These are phyloP conservation scores for Kwoniella mangroviensis DNA, from an alignment of 768 basidiomycete species.

Conservation along the genomic window DNA sequence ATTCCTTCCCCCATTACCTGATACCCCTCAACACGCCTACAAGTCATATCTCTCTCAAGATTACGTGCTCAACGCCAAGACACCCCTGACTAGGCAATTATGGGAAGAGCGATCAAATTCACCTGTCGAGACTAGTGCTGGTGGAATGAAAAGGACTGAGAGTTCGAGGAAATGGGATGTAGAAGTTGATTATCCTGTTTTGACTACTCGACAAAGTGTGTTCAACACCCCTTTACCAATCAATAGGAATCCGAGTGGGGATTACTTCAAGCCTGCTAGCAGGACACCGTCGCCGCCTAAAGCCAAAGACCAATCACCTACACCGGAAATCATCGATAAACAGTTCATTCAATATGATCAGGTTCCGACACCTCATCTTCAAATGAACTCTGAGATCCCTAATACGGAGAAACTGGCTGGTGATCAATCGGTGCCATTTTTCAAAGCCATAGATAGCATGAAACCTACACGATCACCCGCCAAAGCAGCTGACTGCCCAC, in stretches of 20 bases:
- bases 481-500: conserved; percentile 3
- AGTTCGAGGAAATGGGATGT: conserved; percentile 18
- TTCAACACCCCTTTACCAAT: conserved; percentile 25
- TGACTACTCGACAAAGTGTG: conserved; percentile 38
- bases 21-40: conserved; percentile 29
- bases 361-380: not conserved
- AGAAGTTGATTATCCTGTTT: conserved; percentile 31
- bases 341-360: not conserved
- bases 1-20: conserved; percentile 38
- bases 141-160: not conserved
- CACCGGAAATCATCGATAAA: not conserved
- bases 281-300: conserved; percentile 1
- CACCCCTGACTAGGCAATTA: conserved; percentile 2
- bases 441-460: not conserved
- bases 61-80: not conserved
- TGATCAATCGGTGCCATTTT: not conserved
- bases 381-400: not conserved
- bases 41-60: conserved; percentile 8
- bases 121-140: not conserved
- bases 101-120: conserved; percentile 4
- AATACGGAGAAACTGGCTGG: not conserved
- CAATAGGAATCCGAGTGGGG: conserved; percentile 5
- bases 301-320: conserved; percentile 7
- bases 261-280: not conserved
- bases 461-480: not conserved